Conservation (phyloP, 2,329 filamentous ascomycete genomes). For the Pyricularia grisea region DNA sequence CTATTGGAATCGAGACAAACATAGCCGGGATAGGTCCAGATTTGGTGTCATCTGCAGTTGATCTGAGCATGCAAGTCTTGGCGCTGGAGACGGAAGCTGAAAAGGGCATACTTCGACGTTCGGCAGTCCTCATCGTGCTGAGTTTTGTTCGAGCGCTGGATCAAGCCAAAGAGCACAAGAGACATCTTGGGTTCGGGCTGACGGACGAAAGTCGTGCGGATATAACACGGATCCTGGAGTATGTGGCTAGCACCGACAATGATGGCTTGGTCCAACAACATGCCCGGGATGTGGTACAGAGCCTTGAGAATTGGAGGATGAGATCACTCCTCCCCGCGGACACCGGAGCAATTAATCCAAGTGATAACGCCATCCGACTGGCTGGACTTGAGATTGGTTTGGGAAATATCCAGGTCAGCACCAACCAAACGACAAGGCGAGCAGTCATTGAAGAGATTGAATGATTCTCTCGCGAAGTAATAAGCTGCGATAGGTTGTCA, state of each 20-base stretch:
- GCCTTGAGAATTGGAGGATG: slow-evolving; percentile 52
- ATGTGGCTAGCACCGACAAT: slow-evolving; percentile 55
- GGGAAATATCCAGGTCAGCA: slow-evolving; percentile 7
- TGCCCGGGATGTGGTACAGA: slow-evolving; percentile 57
- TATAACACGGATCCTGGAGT: slow-evolving; percentile 51
- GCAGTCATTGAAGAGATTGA: slow-evolving; percentile 54
- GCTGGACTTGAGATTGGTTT: slow-evolving; percentile 33
- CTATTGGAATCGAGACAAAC: slow-evolving; percentile 49
- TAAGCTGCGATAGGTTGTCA: background rate
- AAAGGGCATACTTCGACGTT: slow-evolving; percentile 55
- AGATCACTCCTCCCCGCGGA: slow-evolving; percentile 12
- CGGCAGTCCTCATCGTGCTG: slow-evolving; percentile 55
- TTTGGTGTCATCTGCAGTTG: slow-evolving; percentile 46
- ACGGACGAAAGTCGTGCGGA: slow-evolving; percentile 48
- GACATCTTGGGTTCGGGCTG: slow-evolving; percentile 41
- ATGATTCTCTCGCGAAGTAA: slow-evolving; percentile 17
- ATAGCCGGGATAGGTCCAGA: slow-evolving; percentile 43
- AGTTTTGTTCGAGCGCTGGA: slow-evolving; percentile 53
- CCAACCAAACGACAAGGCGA: slow-evolving; percentile 11
- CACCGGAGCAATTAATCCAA: background rate
- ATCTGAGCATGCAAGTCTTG: slow-evolving; percentile 53
- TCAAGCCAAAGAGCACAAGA: slow-evolving; percentile 34
- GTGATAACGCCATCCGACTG: slow-evolving; percentile 19
- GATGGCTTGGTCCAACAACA: slow-evolving; percentile 62
- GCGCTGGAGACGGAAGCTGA: slow-evolving; percentile 50